Evolutionary conservation across 2,329 filamentous ascomycete species (phyloP), one percentile per base, ranked within the genome.

Genomic region (Neopestalotiopsis sp.): DNA sequence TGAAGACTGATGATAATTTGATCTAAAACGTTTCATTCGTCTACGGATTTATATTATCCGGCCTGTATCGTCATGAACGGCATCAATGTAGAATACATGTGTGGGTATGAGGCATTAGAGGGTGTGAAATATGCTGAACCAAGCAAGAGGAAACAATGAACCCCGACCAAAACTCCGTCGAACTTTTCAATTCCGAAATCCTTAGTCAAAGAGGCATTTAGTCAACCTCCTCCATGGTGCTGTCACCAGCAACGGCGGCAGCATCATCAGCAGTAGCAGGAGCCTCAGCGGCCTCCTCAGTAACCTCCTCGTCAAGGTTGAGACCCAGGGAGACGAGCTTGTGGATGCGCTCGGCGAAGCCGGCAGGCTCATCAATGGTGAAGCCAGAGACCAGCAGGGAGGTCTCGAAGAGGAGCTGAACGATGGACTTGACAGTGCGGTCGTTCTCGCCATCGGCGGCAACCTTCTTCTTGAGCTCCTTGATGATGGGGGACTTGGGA

Each of bases 221-320:
- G 90, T 99, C 96, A 82, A 99, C 96, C 91, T 99, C 96, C 91
- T 99, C 96, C 96, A 99, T 99, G 83, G 95, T 92, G 86, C 92
- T 97, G 90, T 97, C 94, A 77, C 91, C 92, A 74, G 92, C 85
- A 82, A 89, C 88, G 73, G 85, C 88, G 70, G 91, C 85, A 68
- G 89, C 86, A 69, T 90, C 83, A 72, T 85, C 88, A 68, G 89
- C 88, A 56, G 82, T 80, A 67, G 80, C 80, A 70, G 86, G 86
- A 68, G 85, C 84, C 70, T 88, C 69, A 34, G 61, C 59, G 59
- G 58, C 87, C 73, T 86, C 86, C 69, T 90, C 89, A 84, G 97
- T 94, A 69, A 93, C 90, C 80, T 95, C 92, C 87, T 98, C 95
- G 76, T 98, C 95, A 73, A 99, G 93, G 89, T 98, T 98, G 81